These are phyloP conservation scores for Tritrichomonas musculus DNA, from an alignment of 208 protist species.

Conservation along the genomic window DNA sequence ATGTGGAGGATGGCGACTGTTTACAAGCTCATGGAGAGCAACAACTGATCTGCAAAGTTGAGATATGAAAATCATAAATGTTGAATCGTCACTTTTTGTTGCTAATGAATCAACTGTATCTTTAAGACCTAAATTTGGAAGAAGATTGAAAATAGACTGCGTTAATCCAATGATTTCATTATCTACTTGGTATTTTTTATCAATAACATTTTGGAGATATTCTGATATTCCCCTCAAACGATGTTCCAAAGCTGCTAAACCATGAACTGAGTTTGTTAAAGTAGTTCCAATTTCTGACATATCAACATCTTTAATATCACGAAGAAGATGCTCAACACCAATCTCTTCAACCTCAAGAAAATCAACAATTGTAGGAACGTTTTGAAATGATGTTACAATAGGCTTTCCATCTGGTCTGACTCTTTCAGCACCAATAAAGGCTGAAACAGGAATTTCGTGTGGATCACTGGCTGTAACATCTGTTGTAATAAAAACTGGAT, in stretches of 20 bases:
- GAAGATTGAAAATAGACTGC: conserved; percentile 79
- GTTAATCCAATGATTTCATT: conserved; percentile 69
- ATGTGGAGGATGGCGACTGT: conserved; percentile 56
- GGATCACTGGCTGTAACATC: conserved; percentile 64
- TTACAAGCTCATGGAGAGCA: conserved; percentile 76
- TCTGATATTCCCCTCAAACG: conserved; percentile 71
- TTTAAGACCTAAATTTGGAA: conserved; percentile 67
- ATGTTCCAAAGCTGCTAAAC: conserved; percentile 63
- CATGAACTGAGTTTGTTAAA: conserved; percentile 2
- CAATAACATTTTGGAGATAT: conserved; percentile 66
- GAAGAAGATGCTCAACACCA: conserved; percentile 97
- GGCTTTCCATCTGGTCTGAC: neutral
- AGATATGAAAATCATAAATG: conserved; percentile 62
- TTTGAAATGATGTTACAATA: conserved; percentile 6
- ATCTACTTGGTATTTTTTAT: conserved; percentile 66
- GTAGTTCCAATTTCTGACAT: conserved; percentile 41
- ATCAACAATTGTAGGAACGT: conserved; percentile 42
- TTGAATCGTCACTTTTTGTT: conserved; percentile 60
- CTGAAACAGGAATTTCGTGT: conserved; percentile 10
- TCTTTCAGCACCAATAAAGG: neutral
- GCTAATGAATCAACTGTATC: conserved; percentile 56
- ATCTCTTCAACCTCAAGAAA: conserved; percentile 71
- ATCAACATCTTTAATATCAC: conserved; percentile 74
- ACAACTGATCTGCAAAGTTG: conserved; percentile 72
- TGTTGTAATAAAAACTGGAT: conserved; percentile 72